Base-by-base conservation (phyloP, 208 protist species). In the Trypanosoma platydactyli region DNA sequence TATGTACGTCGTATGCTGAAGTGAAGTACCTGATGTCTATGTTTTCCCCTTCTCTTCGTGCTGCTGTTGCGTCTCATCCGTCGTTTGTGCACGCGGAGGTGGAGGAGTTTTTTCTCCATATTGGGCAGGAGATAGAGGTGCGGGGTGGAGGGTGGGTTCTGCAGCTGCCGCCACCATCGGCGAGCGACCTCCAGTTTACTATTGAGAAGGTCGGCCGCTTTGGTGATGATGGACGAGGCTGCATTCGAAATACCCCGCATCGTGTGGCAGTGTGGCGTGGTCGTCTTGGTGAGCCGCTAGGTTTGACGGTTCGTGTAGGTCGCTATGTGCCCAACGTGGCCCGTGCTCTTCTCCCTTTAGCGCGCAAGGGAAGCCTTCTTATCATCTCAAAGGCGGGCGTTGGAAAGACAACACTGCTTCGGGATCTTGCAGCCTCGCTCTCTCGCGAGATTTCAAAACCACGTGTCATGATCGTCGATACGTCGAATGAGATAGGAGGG, bases 401-500 rank as follows among this genome's bases (percentile, higher is more conserved):
- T 46, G 96, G 96, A 40, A 98, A 98, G 74, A 98, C 94, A 16
- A 98, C 93, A 7, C 56, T 97, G 42, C 68, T 98, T 46, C 81
- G 96, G 7, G 94, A 98, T 52, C 73, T 97, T 20, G 84, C 90
- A 1, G 64, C 85, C 44, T 60, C 68, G 6, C 63, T 97, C 12
- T 84, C 91, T 27, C 80, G 90, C 24, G 61, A 84, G 16, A 55
- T 71, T 25, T 54, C 58, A 13, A 55, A 52, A 58, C 66, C 79
- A 40, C 85, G 92, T 13, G 86, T 97, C 0, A 86, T 89, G 33
- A 80, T 98, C 15, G 91, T 98, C 11, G 96, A 98, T 69, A 98
- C 94, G 0, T 97, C 94, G 7, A 97, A 97, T 67, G 96, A 98
- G 69, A 98, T 98, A 58, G 93, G 86, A 5, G 96, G 96, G 29